These are phyloP conservation scores for Forsythia suspensa DNA, from an alignment of 257 asterid species.

Conservation along the genomic window DNA sequence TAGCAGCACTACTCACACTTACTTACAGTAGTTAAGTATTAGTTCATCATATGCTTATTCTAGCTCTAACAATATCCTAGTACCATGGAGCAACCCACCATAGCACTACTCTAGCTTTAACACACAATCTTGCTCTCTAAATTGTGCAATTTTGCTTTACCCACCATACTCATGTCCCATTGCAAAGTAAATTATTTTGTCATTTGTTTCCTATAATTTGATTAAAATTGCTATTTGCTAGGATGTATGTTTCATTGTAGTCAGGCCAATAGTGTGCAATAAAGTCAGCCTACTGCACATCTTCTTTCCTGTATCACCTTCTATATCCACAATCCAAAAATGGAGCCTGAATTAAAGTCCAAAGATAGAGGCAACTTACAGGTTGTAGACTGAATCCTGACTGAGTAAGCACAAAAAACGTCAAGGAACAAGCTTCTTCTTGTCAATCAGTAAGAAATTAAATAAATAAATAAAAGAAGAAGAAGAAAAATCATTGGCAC, in stretches of 20 bases:
- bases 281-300: slow-evolving; percentile 3
- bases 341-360: background rate
- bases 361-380: slow-evolving; percentile 50
- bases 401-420: slow-evolving; percentile 61
- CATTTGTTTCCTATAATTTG: background rate
- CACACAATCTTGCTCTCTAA: background rate
- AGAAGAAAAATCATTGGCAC: background rate
- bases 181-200: background rate
- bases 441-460: slow-evolving; percentile 22
- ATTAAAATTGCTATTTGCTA: background rate
- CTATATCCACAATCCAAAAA: background rate
- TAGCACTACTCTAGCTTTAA: background rate
- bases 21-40: background rate
- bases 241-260: background rate
- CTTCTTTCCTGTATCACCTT: slow-evolving; percentile 13
- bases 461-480: background rate
- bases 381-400: slow-evolving; percentile 98
- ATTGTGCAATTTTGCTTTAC: too few relatives aligned
- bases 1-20: background rate
- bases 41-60: background rate
- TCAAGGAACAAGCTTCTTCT: slow-evolving; percentile 51
- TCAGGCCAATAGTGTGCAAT: background rate
- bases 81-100: slow-evolving; percentile 1
- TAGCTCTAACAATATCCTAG: slow-evolving; percentile 7
- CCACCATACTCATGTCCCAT: background rate